Evolutionary conservation across 1,284 basidiomycete genomes (phyloP).

Genomic region (Vanrija sp.): DNA sequence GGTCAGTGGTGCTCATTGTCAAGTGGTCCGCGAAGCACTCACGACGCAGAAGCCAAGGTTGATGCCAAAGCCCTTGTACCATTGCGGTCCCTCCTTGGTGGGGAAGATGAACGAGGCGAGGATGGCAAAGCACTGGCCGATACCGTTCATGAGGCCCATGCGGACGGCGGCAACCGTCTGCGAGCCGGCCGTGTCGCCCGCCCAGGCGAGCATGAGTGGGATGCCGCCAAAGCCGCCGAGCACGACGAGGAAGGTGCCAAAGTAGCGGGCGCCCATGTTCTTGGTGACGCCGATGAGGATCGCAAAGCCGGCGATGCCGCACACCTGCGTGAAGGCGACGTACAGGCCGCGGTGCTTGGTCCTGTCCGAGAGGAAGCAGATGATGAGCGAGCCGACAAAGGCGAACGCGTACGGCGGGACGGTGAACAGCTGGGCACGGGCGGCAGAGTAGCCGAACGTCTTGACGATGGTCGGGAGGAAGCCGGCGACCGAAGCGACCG

Average conservation of each 20-base stretch:
- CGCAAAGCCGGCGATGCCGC: constrained; percentile 47
- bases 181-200: constrained; percentile 27
- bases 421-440: constrained; percentile 55
- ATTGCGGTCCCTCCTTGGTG: constrained; percentile 30
- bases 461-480: constrained; percentile 78
- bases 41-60: constrained; percentile 32
- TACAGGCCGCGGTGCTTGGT: constrained; percentile 61
- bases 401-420: constrained; percentile 75
- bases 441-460: constrained; percentile 52
- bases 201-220: constrained; percentile 27
- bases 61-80: constrained; percentile 31
- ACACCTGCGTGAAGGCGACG: constrained; percentile 40
- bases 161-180: constrained; percentile 35
- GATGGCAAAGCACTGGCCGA: constrained; percentile 39
- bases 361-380: constrained; percentile 65
- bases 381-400: constrained; percentile 58
- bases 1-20: too few species aligned
- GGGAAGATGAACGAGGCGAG: constrained; percentile 40
- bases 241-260: constrained; percentile 46
- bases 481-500: constrained; percentile 70
- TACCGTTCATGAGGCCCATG: constrained; percentile 41
- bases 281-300: constrained; percentile 37
- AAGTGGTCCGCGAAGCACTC: too few species aligned
- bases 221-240: constrained; percentile 42
- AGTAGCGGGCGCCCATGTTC: constrained; percentile 43